phyloP scores from a whole-genome alignment of 2,329 filamentous ascomycete species.

The Cyclaneusma minus region DNA sequence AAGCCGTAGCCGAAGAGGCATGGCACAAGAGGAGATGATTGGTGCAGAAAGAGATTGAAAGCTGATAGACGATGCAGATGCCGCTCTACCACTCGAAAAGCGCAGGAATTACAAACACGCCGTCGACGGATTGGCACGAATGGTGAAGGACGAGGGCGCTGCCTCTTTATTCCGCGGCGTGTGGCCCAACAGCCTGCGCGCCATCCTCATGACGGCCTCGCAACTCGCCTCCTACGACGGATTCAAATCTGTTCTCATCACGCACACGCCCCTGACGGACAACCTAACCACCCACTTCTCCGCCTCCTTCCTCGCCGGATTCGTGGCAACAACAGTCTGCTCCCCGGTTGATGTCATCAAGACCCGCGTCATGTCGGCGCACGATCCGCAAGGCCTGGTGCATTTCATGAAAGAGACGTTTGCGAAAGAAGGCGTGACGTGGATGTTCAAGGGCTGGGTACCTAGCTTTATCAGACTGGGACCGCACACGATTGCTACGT shows the following conservation, averaged over 20 bases:
- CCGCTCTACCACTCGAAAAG: constrained; percentile 55
- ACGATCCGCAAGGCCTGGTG: constrained; percentile 36
- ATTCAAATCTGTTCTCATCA: constrained; percentile 57
- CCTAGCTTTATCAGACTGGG: constrained; percentile 55
- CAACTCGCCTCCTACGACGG: constrained; percentile 76
- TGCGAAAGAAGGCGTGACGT: constrained; percentile 53
- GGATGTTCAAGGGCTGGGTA: constrained; percentile 87
- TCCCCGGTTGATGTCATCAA: constrained; percentile 83
- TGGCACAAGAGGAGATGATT: neutral
- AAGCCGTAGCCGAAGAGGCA: constrained; percentile 1
- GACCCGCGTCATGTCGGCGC: constrained; percentile 68
- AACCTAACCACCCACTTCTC: constrained; percentile 64
- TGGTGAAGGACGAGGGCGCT: constrained; percentile 74
- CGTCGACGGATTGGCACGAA: constrained; percentile 69
- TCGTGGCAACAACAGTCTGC: constrained; percentile 73
- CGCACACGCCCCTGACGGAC: constrained; percentile 51
- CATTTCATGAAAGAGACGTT: constrained; percentile 52
- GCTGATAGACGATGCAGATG: no score
- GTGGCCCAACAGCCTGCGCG: constrained; percentile 66
- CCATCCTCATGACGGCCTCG: constrained; percentile 74
- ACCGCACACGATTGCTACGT: constrained; percentile 75
- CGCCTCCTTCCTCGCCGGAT: constrained; percentile 62
- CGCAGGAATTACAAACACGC: constrained; percentile 84
- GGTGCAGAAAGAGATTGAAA: constrained; percentile 1
- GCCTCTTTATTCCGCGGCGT: constrained; percentile 69